Evolutionary conservation across 2,329 filamentous ascomycete genomes (phyloP).

Genomic region (Metarhizium anisopliae): DNA sequence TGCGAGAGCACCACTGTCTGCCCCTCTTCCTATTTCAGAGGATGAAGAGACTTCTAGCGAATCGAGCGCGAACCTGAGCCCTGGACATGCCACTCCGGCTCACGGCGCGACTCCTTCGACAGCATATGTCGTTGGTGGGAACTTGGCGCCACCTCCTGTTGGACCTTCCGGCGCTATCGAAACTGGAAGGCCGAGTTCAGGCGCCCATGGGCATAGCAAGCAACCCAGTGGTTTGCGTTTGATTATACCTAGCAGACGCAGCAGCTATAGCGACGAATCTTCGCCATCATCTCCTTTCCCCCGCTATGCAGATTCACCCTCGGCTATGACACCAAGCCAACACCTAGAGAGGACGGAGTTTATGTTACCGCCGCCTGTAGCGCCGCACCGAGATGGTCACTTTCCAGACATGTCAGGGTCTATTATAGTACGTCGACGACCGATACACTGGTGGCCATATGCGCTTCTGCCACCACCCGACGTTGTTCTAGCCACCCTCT

Average conservation of each 20-base stretch:
- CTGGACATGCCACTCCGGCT: slow-evolving; percentile 10
- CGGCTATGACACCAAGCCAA: slow-evolving; percentile 31
- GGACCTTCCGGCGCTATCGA: slow-evolving; percentile 11
- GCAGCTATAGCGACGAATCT: slow-evolving; percentile 33
- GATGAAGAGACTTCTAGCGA: not conserved
- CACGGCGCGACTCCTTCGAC: slow-evolving; percentile 8
- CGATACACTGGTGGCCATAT: slow-evolving; percentile 75
- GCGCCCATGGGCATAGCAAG: slow-evolving; percentile 2
- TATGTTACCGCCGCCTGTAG: slow-evolving; percentile 34
- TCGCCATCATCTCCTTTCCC: slow-evolving; percentile 59
- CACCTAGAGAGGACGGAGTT: slow-evolving; percentile 42
- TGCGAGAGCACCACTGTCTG: not conserved
- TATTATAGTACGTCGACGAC: slow-evolving; percentile 29
- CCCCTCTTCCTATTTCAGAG: not conserved
- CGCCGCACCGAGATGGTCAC: slow-evolving; percentile 34
- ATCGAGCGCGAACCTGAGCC: not conserved
- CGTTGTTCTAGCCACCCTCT: slow-evolving; percentile 63
- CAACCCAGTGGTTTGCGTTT: slow-evolving; percentile 26
- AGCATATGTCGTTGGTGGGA: slow-evolving; percentile 29
- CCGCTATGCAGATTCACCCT: slow-evolving; percentile 51
- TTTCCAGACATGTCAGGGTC: slow-evolving; percentile 34
- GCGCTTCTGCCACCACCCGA: slow-evolving; percentile 62
- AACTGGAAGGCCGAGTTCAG: not conserved
- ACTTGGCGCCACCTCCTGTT: slow-evolving; percentile 31
- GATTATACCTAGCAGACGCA: slow-evolving; percentile 36